phyloP scores from a whole-genome alignment of 495 filamentous ascomycete species.

The Neurospora cerealis region DNA sequence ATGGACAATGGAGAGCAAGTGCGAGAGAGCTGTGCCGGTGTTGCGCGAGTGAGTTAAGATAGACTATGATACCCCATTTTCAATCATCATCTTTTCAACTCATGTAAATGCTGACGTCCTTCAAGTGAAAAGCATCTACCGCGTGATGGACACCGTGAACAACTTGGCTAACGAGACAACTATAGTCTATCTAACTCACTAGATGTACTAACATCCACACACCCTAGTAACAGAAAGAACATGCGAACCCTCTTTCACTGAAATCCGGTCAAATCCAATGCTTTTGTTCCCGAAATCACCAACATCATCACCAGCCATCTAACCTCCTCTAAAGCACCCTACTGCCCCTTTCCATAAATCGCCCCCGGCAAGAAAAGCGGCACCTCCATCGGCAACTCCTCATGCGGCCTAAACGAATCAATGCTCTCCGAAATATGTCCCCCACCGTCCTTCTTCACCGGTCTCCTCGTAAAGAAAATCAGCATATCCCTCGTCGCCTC shows the following conservation, averaged over 20 bases:
- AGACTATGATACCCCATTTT: conserved; percentile 5
- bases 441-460: not conserved
- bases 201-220: not conserved
- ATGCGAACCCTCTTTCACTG: not conserved
- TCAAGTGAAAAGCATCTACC: not conserved
- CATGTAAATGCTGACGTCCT: not conserved
- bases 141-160: not conserved
- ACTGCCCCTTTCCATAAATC: not conserved
- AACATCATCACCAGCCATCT: not conserved
- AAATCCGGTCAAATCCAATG: not conserved
- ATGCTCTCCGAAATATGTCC: not conserved
- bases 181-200: not conserved
- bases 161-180: not conserved
- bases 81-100: not conserved
- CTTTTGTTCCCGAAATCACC: not conserved
- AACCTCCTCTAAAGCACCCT: not conserved
- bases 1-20: not conserved
- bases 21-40: not conserved
- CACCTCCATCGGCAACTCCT: not conserved
- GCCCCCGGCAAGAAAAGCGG: not conserved
- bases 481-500: not conserved
- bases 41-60: not conserved
- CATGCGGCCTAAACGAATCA: not conserved
- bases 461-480: not conserved
- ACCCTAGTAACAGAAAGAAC: not conserved